These are phyloP conservation scores for Wickerhamomyces bovis DNA, from an alignment of 805 yeast genomes.

Conservation along the genomic window DNA sequence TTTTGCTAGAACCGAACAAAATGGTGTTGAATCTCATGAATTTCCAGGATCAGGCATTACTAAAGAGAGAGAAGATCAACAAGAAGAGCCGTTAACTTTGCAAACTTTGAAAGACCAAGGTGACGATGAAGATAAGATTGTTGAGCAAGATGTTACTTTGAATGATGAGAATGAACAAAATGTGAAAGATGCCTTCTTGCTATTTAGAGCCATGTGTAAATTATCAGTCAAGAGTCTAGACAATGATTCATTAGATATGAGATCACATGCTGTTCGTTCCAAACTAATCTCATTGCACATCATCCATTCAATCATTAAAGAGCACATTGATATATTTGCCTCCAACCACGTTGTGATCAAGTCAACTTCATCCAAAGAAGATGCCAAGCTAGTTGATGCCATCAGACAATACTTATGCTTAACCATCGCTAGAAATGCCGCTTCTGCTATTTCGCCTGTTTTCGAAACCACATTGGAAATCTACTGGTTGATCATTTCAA, in stretches of 20 bases:
- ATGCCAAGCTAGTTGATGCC: slow-evolving; percentile 66
- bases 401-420: slow-evolving; percentile 79
- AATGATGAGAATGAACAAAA: slow-evolving; percentile 58
- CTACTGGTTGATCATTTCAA: slow-evolving; percentile 82
- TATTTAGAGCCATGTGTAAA: slow-evolving; percentile 93
- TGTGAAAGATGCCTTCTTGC: slow-evolving; percentile 85
- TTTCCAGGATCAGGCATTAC: neutral
- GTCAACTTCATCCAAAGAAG: slow-evolving; percentile 43
- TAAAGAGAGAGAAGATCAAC: slow-evolving; percentile 13
- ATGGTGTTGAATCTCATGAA: slow-evolving; percentile 6
- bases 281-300: slow-evolving; percentile 84
- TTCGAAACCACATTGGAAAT: slow-evolving; percentile 90
- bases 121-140: slow-evolving; percentile 50
- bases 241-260: slow-evolving; percentile 69
- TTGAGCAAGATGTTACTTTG: slow-evolving; percentile 40
- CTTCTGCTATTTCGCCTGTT: slow-evolving; percentile 85
- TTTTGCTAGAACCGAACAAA: slow-evolving; percentile 14
- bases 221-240: slow-evolving; percentile 82
- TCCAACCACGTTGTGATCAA: slow-evolving; percentile 51
- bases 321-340: slow-evolving; percentile 77
- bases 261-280: slow-evolving; percentile 89
- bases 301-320: slow-evolving; percentile 77
- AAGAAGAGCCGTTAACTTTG: slow-evolving; percentile 44
- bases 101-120: slow-evolving; percentile 52
- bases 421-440: slow-evolving; percentile 84